Evolutionary conservation across 2,329 filamentous ascomycete genomes (phyloP), one percentile per base, ranked within the genome.

Genomic region (Lecanosticta acicola): DNA sequence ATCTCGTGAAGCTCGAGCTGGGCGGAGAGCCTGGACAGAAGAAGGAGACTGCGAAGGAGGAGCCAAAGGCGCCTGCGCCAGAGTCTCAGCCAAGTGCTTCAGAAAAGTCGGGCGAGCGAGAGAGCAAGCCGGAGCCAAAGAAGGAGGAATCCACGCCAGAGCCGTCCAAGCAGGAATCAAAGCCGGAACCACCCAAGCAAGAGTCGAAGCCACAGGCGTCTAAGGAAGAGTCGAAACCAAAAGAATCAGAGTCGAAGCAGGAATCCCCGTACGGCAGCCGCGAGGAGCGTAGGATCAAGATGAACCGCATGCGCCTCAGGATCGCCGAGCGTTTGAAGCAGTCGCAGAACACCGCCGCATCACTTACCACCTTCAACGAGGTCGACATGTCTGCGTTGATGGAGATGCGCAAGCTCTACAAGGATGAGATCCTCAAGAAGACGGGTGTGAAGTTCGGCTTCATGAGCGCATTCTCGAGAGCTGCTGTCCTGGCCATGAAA

Each of bases 281-380:
- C 46, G 87, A 93, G 59, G 91, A 98, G 75, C 84, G 87, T 55
- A 82, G 89, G 51, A 88, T 97, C 63, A 98, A 98, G 79, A 98
- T 98, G 93, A 97, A 97, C 77, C 88, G 93, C 56, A 98, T 98
- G 93, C 89, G 93, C 56, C 81, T 97, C 51, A 84, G 93, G 52
- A 98, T 97, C 59, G 88, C 93, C 41, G 93, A 98, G 75, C 89
- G 93, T 59, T 80, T 98, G 56, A 98, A 98, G 81, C 93, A 98
- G 69, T 97, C 93, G 16, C 93, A 98, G 68, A 98, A 98, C 74
- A 97, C 93, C 1, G 91, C 93, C 41, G 93, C 93, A 36, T 95
- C 93, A 3, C 77, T 98, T 43, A 97, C 93, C 39, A 98, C 93
- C 19, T 98, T 98, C 79, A 96, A 98, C 70, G 91, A 97, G 71